Conservation (phyloP, 805 yeast genomes). For the Wickerhamiella alocasiicola region DNA sequence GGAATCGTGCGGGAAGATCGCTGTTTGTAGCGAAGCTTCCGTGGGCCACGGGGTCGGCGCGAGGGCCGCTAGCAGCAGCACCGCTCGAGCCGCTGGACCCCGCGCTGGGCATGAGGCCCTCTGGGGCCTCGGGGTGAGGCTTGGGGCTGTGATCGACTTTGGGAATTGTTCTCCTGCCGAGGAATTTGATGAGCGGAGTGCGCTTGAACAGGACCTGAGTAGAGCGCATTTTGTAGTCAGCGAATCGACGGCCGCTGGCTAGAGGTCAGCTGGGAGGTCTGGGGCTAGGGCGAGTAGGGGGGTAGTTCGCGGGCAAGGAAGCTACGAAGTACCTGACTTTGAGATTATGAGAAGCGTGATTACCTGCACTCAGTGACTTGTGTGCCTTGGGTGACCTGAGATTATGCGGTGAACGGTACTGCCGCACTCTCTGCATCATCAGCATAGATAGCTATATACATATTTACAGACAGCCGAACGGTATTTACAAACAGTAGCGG, state of each 20-base stretch:
- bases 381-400: conserved; percentile 1
- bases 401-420: neutral
- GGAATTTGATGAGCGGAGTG: conserved; percentile 67
- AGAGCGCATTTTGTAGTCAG: conserved; percentile 22
- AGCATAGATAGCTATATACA: no score
- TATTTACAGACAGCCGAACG: no score
- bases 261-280: neutral
- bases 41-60: conserved; percentile 1
- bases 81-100: neutral
- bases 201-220: conserved; percentile 21
- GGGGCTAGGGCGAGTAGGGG: neutral
- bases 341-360: no score
- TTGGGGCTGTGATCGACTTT: conserved; percentile 32
- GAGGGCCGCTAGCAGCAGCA: neutral
- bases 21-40: conserved; percentile 18
- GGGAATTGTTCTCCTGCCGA: conserved; percentile 53
- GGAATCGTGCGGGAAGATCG: conserved; percentile 62
- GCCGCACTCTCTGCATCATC: no score
- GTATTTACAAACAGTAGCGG: conserved; percentile 8
- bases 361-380: no score
- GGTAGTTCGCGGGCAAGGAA: neutral
- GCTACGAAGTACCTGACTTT: neutral
- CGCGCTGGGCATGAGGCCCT: conserved; percentile 28
- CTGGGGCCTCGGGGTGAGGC: conserved; percentile 31
- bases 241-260: neutral